phyloP scores from a whole-genome alignment of 179 eudicot species.

The Spinacia oleracea region DNA sequence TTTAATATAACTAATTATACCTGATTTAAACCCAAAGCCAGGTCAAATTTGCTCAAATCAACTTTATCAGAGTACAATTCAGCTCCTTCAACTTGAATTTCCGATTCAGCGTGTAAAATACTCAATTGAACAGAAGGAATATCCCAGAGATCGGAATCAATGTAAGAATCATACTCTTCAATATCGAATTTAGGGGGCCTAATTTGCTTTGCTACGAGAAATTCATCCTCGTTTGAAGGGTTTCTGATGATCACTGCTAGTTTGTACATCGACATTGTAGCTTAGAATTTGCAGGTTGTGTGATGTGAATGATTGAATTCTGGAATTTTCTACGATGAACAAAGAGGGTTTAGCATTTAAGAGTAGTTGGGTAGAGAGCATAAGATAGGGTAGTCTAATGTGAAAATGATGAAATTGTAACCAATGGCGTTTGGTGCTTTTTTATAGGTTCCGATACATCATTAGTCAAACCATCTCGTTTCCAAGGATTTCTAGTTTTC shows the following conservation, averaged over 20 bases:
- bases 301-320: neutral
- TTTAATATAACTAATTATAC: conserved; percentile 22
- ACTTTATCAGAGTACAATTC: conserved; percentile 39
- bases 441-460: too few relatives aligned
- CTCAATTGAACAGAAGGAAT: conserved; percentile 53
- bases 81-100: conserved; percentile 40
- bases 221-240: conserved; percentile 46
- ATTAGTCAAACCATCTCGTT: too few relatives aligned
- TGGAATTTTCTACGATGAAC: neutral
- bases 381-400: neutral
- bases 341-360: neutral
- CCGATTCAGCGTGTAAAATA: conserved; percentile 27
- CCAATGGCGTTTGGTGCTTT: too few relatives aligned
- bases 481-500: too few relatives aligned
- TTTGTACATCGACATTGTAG: conserved; percentile 44
- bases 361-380: neutral
- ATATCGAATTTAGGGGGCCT: conserved; percentile 68
- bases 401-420: too few relatives aligned
- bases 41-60: conserved; percentile 48
- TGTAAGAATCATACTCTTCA: conserved; percentile 70
- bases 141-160: conserved; percentile 88
- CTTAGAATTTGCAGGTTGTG: neutral
- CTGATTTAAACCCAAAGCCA: conserved; percentile 52
- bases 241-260: conserved; percentile 58
- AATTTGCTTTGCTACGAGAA: conserved; percentile 53